Base-by-base conservation (phyloP, 1,139 yeast species). In the Kodamaea plutei region DNA sequence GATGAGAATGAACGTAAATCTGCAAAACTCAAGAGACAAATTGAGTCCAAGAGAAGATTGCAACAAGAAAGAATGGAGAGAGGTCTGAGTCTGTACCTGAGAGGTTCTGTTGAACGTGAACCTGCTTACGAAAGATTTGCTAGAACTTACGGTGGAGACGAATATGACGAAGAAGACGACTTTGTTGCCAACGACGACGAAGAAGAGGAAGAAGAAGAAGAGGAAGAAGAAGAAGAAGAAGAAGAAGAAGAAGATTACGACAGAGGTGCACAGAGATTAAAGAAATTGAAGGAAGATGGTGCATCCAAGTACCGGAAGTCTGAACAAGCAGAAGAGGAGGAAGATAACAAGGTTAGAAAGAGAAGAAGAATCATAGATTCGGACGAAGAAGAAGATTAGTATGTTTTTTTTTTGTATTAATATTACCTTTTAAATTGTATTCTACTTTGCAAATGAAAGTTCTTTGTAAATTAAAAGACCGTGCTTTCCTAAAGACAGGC, bases 1-100 rank as follows among this genome's bases (percentile, higher is more conserved):
- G 96, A 87, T 53, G 84, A 78, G 58, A 79, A 77, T 39, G 95
- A 83, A 48, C 76, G 78, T 45, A 77, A 84, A 59, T 69, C 79
- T 39, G 61, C 75, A 51, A 75, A 83, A 57, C 75, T 81, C 56
- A 73, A 79, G 67, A 69, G 89, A 64, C 81, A 77, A 67, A 64
- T 76, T 45, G 75, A 70, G 43, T 55, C 69, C 43, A 78, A 73
- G 48, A 66, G 76, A 39, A 65, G 71, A 40, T 47, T 64, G 31
- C 72, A 66, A 40, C 73, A 68, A 39, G 73, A 67, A 37, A 54
- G 65, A 34, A 38, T 60, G 39, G 70, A 60, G 26, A 44, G 65
- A 29, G 50, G 50, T 15, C 41, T 43, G 20, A n/a, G n/a, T n/a
- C 45, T 59, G 40, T 55, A 61, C 10, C 44, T 48, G 4, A 44